These are phyloP conservation scores for sunflower (Helianthus annuus) DNA, from an alignment of 129 eudicot species.

Conservation along the genomic window HanXRQr2.0-SUNRISE NC_035446.2:163196935-163197434, in stretches of 20 bases:
- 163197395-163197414: too few species aligned
- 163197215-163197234: conserved; percentile 13
- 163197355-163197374: too few species aligned
- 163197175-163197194: conserved; percentile 63
- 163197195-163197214: conserved; percentile 37
- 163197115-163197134: conserved; percentile 78
- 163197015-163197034: conserved; percentile 65
- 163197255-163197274: conserved; percentile 47
- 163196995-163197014: conserved; percentile 61
- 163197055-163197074: conserved; percentile 78
- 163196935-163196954: conserved; percentile 72
- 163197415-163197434: background rate
- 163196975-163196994: conserved; percentile 64
- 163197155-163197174: conserved; percentile 74
- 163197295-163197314: conserved; percentile 1
- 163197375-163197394: too few species aligned
- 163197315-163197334: too few species aligned
- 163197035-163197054: conserved; percentile 83
- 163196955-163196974: conserved; percentile 68
- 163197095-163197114: conserved; percentile 83
- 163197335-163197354: too few species aligned
- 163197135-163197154: conserved; percentile 71
- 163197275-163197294: conserved; percentile 18
- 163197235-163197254: conserved; percentile 36
- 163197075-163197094: conserved; percentile 79